Evolutionary conservation across 192 early-diverging fungal species (phyloP).

Genomic region (Lunasporangiospora selenospora): DNA sequence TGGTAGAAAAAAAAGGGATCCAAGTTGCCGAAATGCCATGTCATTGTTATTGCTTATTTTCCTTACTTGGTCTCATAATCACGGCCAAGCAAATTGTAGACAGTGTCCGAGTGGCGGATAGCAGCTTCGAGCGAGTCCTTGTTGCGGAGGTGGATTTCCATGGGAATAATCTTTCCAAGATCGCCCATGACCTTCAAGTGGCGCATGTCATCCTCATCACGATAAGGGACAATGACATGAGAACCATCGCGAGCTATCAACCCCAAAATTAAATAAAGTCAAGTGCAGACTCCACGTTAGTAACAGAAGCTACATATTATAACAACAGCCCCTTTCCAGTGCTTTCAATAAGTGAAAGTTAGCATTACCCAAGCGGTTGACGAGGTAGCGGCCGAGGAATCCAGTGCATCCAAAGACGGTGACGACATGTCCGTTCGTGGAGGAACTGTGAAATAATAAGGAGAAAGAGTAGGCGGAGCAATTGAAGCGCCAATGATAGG

Average conservation of each 20-base stretch:
- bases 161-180: conserved; percentile 89
- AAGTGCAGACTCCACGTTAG: not conserved
- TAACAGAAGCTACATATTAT: not conserved
- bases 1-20: conserved; percentile 1
- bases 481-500: not conserved
- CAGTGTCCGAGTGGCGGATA: conserved; percentile 93
- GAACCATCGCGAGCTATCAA: conserved; percentile 82
- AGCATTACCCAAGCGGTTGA: conserved; percentile 83
- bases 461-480: not conserved
- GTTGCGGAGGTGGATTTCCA: conserved; percentile 93
- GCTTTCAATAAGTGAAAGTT: not conserved
- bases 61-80: conserved; percentile 89
- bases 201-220: conserved; percentile 83
- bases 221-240: conserved; percentile 89
- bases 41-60: not conserved
- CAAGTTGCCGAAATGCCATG: conserved; percentile 4
- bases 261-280: not conserved
- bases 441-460: conserved; percentile 60
- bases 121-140: conserved; percentile 81
- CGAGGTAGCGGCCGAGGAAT: conserved; percentile 93
- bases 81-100: conserved; percentile 94
- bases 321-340: not conserved
- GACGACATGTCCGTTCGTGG: conserved; percentile 84
- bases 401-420: conserved; percentile 98
- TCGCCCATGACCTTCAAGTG: conserved; percentile 95